Evolutionary conservation across 2,329 filamentous ascomycete genomes (phyloP), one percentile per base, ranked within the genome.

Genomic region (Pseudogymnoascus sp.): DNA sequence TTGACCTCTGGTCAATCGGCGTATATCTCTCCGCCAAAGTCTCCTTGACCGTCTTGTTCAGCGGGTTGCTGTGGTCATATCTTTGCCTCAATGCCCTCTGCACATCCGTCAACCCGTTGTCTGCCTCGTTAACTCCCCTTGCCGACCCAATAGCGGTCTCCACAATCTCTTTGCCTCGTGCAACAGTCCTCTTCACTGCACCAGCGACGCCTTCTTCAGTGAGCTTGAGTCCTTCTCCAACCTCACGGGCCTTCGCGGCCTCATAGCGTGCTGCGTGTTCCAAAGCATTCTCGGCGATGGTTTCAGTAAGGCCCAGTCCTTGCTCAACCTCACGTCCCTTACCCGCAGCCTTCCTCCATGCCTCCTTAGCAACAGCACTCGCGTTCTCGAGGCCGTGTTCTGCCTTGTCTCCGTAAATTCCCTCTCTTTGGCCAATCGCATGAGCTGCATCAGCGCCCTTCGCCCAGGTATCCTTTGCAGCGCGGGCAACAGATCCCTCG

Each of bases 1-100:
- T 73, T 9, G 71, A 69, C 43, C 67, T 73, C 62, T 65, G 32
- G 34, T 73, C 75, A 62, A 81, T 70, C 0, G 77, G 78, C 65
- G 70, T 76, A 67, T 86, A 86, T 66, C 83, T 74, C 69, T 84
- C 80, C 57, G 74, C 76, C 59, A 86, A 71, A 41, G 77, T 75
- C 68, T 84, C 78, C 64, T 81, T 76, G 18, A 81, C 78, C 50
- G 75, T 79, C 73, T 79, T 79, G 63, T 76, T 74, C 64, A 77
- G 68, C 6, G 71, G 70, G 73, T 67, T 65, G 74, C 76, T 70
- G 22, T 25, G 22, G 22, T 79, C 74, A 65, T 78, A 85, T 58
- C 82, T 75, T 72, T 84, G 76, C 61, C 76, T 74, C 62, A 85
- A 73, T 8, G 81, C 81, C 70, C 72, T 76, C 67, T 84, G 76